phyloP scores from a whole-genome alignment of 1,139 yeast genomes.

The Sugiyamaella castrensis region DNA sequence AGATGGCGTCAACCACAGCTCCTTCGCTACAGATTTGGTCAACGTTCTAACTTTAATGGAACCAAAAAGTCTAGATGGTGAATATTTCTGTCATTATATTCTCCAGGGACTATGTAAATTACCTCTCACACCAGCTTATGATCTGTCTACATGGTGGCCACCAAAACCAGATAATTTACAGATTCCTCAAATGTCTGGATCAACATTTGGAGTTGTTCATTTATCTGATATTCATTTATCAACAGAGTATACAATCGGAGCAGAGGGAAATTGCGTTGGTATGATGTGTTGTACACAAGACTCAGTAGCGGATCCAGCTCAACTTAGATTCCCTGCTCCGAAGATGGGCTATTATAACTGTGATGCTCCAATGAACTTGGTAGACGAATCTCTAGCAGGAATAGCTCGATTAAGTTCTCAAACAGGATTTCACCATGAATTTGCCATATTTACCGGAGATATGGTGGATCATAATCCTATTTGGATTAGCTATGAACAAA shows the following conservation, averaged over 20 bases:
- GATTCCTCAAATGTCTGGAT: constrained; percentile 38
- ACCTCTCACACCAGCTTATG: constrained; percentile 46
- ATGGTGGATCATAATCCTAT: constrained; percentile 54
- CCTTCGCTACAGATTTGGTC: constrained; percentile 41
- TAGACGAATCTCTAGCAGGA: constrained; percentile 51
- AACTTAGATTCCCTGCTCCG: constrained; percentile 49
- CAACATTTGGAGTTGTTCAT: constrained; percentile 61
- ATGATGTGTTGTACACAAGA: constrained; percentile 47
- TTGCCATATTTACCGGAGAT: constrained; percentile 64
- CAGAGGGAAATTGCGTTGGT: constrained; percentile 59
- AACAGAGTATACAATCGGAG: constrained; percentile 53
- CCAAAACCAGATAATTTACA: constrained; percentile 37
- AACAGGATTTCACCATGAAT: constrained; percentile 41
- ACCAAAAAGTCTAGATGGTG: constrained; percentile 48
- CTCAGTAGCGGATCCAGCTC: constrained; percentile 16
- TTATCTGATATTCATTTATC: constrained; percentile 64
- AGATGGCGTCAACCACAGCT: constrained; percentile 14
- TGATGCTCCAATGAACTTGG: constrained; percentile 55
- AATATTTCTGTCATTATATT: constrained; percentile 52
- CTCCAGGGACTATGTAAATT: constrained; percentile 43
- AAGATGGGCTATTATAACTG: constrained; percentile 60
- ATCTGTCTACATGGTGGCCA: constrained; percentile 46
- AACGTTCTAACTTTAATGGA: constrained; percentile 48
- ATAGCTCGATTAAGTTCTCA: neutral
- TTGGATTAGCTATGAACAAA: constrained; percentile 43